phyloP scores from a whole-genome alignment of 805 yeast species.

The Nakazawaea wyomingensis region DNA sequence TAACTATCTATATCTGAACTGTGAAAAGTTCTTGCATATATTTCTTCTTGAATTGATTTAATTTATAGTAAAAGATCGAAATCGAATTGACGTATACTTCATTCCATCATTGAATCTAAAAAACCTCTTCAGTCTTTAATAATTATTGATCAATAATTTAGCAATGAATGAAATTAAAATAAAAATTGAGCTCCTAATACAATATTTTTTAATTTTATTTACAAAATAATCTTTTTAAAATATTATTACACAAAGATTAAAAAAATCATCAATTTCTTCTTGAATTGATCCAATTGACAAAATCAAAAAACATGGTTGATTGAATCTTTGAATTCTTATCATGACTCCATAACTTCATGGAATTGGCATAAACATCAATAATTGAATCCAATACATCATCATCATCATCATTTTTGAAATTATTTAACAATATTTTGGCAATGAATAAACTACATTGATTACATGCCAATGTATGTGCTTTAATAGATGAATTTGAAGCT shows the following conservation, averaged over 20 bases:
- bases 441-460: slow-evolving; percentile 63
- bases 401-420: slow-evolving; percentile 29
- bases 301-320: slow-evolving; percentile 63
- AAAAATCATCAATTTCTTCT: slow-evolving; percentile 25
- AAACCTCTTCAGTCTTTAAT: no score
- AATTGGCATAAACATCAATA: slow-evolving; percentile 48
- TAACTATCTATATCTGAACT: no score
- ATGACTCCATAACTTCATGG: slow-evolving; percentile 59
- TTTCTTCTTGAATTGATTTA: no score
- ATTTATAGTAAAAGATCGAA: no score
- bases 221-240: no score
- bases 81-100: no score
- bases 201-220: no score
- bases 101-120: no score
- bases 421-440: slow-evolving; percentile 46
- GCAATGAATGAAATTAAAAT: no score
- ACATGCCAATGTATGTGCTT: slow-evolving; percentile 50
- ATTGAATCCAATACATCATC: slow-evolving; percentile 34
- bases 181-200: no score
- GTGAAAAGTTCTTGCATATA: no score
- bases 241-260: background rate
- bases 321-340: slow-evolving; percentile 41
- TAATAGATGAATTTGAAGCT: slow-evolving; percentile 37
- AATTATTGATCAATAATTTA: no score
- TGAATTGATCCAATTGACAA: slow-evolving; percentile 73